Conservation (phyloP, 1,284 basidiomycete species). For the Melampsora americana region DNA sequence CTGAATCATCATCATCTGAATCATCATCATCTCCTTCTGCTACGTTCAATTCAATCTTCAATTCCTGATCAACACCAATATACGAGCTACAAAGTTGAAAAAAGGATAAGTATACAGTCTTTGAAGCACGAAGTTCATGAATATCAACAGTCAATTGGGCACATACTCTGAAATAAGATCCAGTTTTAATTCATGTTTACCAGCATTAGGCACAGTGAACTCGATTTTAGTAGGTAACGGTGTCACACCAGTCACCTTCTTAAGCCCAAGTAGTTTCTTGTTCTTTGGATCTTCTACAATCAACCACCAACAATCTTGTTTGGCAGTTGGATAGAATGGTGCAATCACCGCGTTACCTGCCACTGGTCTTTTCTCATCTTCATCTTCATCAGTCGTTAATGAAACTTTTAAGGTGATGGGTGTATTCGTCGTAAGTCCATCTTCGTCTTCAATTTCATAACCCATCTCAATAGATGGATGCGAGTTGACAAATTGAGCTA, state of each 20-base stretch:
- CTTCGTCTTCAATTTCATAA: slow-evolving; percentile 71
- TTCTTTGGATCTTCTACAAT: slow-evolving; percentile 77
- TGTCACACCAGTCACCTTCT: slow-evolving; percentile 83
- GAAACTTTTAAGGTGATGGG: slow-evolving; percentile 77
- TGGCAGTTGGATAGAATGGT: slow-evolving; percentile 83
- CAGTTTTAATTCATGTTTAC: slow-evolving; percentile 32
- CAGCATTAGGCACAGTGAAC: slow-evolving; percentile 60
- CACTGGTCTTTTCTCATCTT: slow-evolving; percentile 53
- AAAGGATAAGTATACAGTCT: background rate
- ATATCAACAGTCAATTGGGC: background rate
- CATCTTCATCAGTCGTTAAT: slow-evolving; percentile 79
- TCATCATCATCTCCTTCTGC: slow-evolving; percentile 42
- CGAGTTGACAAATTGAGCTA: slow-evolving; percentile 88
- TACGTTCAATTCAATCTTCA: slow-evolving; percentile 44
- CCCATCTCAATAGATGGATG: slow-evolving; percentile 88
- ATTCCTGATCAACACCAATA: slow-evolving; percentile 44
- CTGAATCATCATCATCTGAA: slow-evolving; percentile 29
- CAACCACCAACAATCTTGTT: slow-evolving; percentile 96
- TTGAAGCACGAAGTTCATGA: background rate
- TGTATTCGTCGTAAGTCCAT: slow-evolving; percentile 74
- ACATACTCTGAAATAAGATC: slow-evolving; percentile 40
- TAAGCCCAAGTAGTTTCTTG: slow-evolving; percentile 74
- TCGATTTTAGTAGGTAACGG: slow-evolving; percentile 78
- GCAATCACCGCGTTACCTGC: slow-evolving; percentile 78
- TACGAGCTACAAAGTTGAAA: slow-evolving; percentile 34